Base-by-base conservation (phyloP, 2,329 filamentous ascomycete genomes). In the Phaeoacremonium minimum region DNA sequence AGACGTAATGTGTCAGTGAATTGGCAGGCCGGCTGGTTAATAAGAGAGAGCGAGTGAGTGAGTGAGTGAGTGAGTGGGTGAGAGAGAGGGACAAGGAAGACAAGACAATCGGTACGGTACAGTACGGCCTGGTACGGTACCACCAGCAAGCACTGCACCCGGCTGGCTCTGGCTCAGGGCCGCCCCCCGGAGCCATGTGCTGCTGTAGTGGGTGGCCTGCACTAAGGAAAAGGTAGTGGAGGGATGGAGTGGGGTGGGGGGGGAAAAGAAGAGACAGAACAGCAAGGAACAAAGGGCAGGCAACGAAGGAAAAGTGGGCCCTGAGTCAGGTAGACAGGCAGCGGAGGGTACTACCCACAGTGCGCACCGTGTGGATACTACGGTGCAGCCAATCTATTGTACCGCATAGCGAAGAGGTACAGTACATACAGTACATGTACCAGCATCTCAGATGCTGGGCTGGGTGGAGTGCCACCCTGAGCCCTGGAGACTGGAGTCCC, bases 181-280 rank as follows among this genome's bases (percentile, higher is more conserved):
- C 37, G 18, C 41, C 38, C 36, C 38, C 38, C 35, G 32, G 26
- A 35, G 41, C 41, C 41, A 43, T 43, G 41, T 43, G 41, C 41
- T 41, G 38, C 32, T 37, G 41, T 32, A 36, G 41, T 38, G 41
- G 41, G 38, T 37, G 32, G 30, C 33, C 34, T 35, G 34, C 35
- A 38, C 37, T 34, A 33, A 33, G 20, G 35, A 28, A 36, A 37
- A 38, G 35, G 33, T 26, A 28, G 18, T 14, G n/a, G n/a, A n/a
- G n/a, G n/a, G 29, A 18, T 34, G 20, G 35, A 30, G 36, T 37
- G 37, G 30, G 26, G 31, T 29, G 28, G 19, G 16, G 15, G 18
- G 15, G 14, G 22, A 11, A 20, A 22, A 40, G 19, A 37, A 33
- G 33, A 18, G 15, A 18, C 14, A 16, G 18, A 28, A 2, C 6